Base-by-base conservation (phyloP, 2,329 filamentous ascomycete species). In the Fusarium drepaniforme region DNA sequence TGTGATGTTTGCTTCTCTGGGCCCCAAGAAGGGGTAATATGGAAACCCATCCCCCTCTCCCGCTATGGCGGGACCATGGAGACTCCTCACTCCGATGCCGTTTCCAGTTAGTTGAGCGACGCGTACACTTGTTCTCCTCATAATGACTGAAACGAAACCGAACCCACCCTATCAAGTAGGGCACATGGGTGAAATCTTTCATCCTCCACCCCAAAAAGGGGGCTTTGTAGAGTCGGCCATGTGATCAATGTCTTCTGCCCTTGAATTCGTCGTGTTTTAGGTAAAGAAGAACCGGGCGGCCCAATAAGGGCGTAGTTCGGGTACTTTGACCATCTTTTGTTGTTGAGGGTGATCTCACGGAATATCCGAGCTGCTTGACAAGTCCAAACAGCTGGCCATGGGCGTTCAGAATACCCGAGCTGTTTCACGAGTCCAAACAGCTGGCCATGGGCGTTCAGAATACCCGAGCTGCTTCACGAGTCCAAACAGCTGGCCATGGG, bases 331-430 rank as follows among this genome's bases (percentile, higher is more conserved):
- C 33, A 15, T 35, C 33, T 35, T 35, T 35, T 35, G 33, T 35
- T 35, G 33, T 35, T 15, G 33, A 35, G 33, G 33, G 33, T 35
- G 33, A 35, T 35, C 33, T 35, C 33, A 35, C 33, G 33, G 33
- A 35, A 9, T 84, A 83, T 16, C 82, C 83, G n/a, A 81, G 76
- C 15, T 84, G 80, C 37, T 83, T 83, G 62, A 88, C 83, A 74
- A 90, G 86, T 0, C 89, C 88, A 73, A 88, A 89, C 0, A 92
- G 77, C 13, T 87, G 85, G 0, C 89, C 90, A 62, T 90, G 85
- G 0, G 79, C 76, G n/a, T 85, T 82, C 30, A 30, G 33, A 35
- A 9, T 84, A 83, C 16, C 82, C 83, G 18, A 81, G 76, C 15
- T 84, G 80, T 37, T 83, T 83, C 59, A 88, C 83, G 74, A 90